Evolutionary conservation across 1,284 basidiomycete genomes (phyloP).

Genomic region (Hypsizygus ulmarius): DNA sequence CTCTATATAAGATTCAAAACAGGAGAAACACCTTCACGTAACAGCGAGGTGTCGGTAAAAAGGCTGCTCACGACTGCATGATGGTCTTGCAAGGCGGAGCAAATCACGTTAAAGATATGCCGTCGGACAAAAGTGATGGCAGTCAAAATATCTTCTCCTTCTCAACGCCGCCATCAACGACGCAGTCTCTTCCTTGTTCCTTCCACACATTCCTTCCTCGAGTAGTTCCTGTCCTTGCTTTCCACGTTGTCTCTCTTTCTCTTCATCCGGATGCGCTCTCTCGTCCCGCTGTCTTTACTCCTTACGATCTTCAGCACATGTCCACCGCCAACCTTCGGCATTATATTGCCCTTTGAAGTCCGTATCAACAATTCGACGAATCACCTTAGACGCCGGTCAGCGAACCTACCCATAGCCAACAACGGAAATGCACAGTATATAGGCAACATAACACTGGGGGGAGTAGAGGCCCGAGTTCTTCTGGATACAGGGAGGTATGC

Average conservation of each 20-base stretch:
- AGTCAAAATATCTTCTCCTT: too few species aligned
- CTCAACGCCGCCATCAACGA: constrained; percentile 3
- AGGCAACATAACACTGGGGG: constrained; percentile 56
- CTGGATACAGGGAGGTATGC: constrained; percentile 60
- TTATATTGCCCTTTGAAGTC: constrained; percentile 43
- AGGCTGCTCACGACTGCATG: too few species aligned
- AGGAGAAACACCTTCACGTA: too few species aligned
- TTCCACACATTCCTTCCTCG: constrained; percentile 12
- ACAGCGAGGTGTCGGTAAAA: too few species aligned
- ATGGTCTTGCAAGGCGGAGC: too few species aligned
- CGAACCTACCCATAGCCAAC: constrained; percentile 47
- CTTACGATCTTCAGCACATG: constrained; percentile 34
- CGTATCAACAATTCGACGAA: constrained; percentile 9
- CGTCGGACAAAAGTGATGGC: too few species aligned
- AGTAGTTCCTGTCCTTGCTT: constrained; percentile 18
- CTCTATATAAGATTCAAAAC: too few species aligned
- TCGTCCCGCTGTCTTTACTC: constrained; percentile 47
- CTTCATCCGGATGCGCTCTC: constrained; percentile 39
- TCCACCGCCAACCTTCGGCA: constrained; percentile 31
- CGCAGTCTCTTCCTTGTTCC: constrained; percentile 3
- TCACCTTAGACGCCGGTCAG: constrained; percentile 28
- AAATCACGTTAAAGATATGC: too few species aligned
- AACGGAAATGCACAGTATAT: constrained; percentile 62
- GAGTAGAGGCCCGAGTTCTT: constrained; percentile 46
- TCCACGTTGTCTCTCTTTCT: constrained; percentile 17